Percentiles rank a stretch among this genome's conserved stretches.
Conservation (phyloP, 139 green algal species). For the Chlamydomonas sphaeroides region DNA sequence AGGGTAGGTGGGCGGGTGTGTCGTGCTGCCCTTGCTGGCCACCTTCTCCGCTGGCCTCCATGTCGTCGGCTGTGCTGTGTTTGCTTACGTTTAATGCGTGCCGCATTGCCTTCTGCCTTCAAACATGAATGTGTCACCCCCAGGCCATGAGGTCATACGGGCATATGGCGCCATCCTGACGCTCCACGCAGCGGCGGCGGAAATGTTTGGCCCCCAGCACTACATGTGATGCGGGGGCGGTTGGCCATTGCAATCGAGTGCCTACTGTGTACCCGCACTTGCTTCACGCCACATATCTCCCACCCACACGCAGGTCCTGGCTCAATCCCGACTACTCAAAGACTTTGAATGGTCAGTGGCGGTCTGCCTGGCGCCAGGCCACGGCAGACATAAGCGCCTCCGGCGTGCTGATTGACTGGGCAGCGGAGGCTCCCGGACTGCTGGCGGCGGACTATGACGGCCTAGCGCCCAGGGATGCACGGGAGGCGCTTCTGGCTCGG, state of each 20-base stretch:
- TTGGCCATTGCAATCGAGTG: no score
- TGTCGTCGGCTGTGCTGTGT: no score
- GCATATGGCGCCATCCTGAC: not conserved
- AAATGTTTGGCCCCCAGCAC: constrained; percentile 3
- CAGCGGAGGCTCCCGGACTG: not conserved
- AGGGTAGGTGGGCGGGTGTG: no score
- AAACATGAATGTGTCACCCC: no score
- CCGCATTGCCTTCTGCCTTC: no score
- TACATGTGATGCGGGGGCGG: not conserved
- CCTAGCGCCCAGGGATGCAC: not conserved
- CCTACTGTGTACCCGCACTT: no score
- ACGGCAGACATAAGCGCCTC: not conserved
- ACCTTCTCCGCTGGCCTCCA: no score
- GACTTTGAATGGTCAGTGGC: not conserved
- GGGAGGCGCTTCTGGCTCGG: not conserved
- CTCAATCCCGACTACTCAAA: not conserved
- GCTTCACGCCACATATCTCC: no score
- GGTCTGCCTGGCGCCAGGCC: not conserved
- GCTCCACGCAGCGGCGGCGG: not conserved
- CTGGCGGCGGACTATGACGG: not conserved
- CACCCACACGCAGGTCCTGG: not conserved
- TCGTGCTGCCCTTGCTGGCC: no score
- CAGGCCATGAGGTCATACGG: constrained; percentile 1
- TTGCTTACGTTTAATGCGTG: no score
- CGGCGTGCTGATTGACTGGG: constrained; percentile 16